A percentile compares a stretch with the other conserved stretches of the same genome.
These are phyloP conservation scores for Candida tetrigidarum DNA, from an alignment of 1,139 yeast species.

Conservation along the genomic window DNA sequence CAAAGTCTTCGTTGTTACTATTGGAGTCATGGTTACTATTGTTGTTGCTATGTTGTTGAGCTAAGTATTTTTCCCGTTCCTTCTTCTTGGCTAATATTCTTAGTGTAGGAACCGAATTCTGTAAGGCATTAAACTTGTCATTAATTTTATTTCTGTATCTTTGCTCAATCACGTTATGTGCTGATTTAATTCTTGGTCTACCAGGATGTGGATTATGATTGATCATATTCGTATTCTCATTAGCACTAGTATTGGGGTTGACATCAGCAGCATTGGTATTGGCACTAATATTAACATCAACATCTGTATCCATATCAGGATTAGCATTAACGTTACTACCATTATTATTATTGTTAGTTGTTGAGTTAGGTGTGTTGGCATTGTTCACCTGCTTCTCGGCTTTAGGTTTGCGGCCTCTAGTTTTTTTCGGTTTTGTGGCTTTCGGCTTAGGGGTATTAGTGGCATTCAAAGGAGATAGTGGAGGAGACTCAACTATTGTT, in stretches of 20 bases:
- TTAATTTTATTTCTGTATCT: constrained; percentile 50
- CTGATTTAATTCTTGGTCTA: constrained; percentile 30
- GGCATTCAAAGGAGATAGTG: constrained; percentile 12
- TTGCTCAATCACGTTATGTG: constrained; percentile 52
- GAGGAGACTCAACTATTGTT: constrained; percentile 7
- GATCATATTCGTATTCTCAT: constrained; percentile 4
- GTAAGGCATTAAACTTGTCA: constrained; percentile 46
- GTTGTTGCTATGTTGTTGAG: constrained; percentile 12
- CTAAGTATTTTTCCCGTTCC: constrained; percentile 16
- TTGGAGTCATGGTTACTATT: constrained; percentile 20
- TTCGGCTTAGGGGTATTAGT: constrained; percentile 3
- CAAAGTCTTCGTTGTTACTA: constrained; percentile 22
- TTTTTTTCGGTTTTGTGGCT: not conserved
- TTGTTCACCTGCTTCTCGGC: constrained; percentile 1
- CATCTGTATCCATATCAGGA: no score
- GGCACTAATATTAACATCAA: no score
- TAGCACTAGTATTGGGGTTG: not conserved
- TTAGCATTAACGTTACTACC: no score
- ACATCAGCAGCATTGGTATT: no score
- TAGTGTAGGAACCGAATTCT: constrained; percentile 46
- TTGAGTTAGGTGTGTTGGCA: no score
- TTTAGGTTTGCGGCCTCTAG: constrained; percentile 5
- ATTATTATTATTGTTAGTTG: no score
- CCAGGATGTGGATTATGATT: constrained; percentile 17
- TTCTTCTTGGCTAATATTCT: constrained; percentile 33